Evolutionary conservation across 352 stramenopile species (phyloP).

Genomic region (Achlya hypogyna): DNA sequence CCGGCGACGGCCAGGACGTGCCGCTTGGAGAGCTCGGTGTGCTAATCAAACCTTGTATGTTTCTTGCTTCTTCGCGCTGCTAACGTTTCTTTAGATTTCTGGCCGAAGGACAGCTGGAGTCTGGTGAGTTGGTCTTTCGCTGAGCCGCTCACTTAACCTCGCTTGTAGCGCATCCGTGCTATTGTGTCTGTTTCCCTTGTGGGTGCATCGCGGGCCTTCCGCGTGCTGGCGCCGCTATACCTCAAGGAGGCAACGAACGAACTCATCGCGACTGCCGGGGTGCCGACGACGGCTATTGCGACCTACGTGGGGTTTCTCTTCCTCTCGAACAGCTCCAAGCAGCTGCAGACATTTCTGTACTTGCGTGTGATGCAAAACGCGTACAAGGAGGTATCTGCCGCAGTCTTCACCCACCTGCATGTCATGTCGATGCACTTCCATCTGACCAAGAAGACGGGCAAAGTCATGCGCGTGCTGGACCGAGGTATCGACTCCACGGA

Average conservation of each 20-base stretch:
- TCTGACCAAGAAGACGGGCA: conserved; percentile 94
- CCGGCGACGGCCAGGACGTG: conserved; percentile 21
- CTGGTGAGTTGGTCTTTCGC: conserved; percentile 25
- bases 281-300: conserved; percentile 38
- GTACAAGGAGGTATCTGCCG: conserved; percentile 91
- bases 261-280: conserved; percentile 28
- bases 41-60: conserved; percentile 60
- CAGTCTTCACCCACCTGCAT: conserved; percentile 29
- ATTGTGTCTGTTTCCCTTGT: conserved; percentile 56
- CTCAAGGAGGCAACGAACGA: conserved; percentile 55
- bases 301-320: conserved; percentile 59
- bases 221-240: conserved; percentile 61
- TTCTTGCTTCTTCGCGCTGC: conserved; percentile 1
- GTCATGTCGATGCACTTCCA: conserved; percentile 91
- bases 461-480: conserved; percentile 89
- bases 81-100: conserved; percentile 42
- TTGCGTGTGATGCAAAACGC: conserved; percentile 94
- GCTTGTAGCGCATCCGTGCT: conserved; percentile 42
- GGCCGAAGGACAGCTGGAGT: conserved; percentile 48
- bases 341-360: conserved; percentile 89
- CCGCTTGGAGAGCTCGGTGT: conserved; percentile 53
- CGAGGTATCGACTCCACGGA: conserved; percentile 78
- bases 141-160: neutral
- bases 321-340: conserved; percentile 82
- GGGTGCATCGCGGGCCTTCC: conserved; percentile 52